Evolutionary conservation across 2,329 filamentous ascomycete genomes (phyloP).

Genomic region (Ophiostoma ulmi): DNA sequence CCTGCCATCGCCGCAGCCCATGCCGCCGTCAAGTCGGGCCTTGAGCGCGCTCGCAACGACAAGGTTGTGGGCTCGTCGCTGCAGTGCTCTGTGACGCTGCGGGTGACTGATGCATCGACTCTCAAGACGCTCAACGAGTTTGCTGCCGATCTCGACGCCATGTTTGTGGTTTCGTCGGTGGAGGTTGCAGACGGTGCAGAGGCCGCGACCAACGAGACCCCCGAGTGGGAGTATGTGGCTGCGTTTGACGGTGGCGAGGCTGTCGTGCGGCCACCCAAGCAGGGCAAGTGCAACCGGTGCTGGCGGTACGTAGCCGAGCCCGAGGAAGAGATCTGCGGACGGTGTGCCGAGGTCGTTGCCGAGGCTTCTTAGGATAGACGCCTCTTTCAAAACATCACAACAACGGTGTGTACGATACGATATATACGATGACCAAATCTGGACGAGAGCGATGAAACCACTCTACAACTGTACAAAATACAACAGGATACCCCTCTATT

Average conservation of each 20-base stretch:
- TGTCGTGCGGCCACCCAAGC: constrained; percentile 45
- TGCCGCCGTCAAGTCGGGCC: constrained; percentile 64
- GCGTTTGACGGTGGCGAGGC: constrained; percentile 43
- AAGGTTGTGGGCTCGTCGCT: constrained; percentile 77
- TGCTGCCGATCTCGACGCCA: constrained; percentile 50
- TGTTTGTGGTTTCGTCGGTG: constrained; percentile 67
- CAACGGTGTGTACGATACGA: constrained; percentile 14
- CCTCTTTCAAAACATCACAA: background rate
- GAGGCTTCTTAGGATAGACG: background rate
- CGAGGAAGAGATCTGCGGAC: constrained; percentile 61
- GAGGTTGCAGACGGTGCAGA: constrained; percentile 37
- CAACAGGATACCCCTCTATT: constrained; percentile 4
- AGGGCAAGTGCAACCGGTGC: constrained; percentile 76
- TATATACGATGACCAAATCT: constrained; percentile 3
- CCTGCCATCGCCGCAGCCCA: constrained; percentile 52
- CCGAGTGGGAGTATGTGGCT: constrained; percentile 41
- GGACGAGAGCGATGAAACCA: background rate
- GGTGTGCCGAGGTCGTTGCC: constrained; percentile 64
- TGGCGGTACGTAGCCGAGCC: constrained; percentile 77
- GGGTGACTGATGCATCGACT: constrained; percentile 37
- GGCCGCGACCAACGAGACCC: constrained; percentile 28
- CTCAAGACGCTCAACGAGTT: constrained; percentile 38
- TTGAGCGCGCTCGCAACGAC: constrained; percentile 65
- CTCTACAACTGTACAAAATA: background rate
- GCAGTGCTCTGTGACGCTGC: constrained; percentile 64